These are phyloP conservation scores for Plectranthus barbatus DNA, from an alignment of 257 asterid species.

Conservation along the genomic window DNA sequence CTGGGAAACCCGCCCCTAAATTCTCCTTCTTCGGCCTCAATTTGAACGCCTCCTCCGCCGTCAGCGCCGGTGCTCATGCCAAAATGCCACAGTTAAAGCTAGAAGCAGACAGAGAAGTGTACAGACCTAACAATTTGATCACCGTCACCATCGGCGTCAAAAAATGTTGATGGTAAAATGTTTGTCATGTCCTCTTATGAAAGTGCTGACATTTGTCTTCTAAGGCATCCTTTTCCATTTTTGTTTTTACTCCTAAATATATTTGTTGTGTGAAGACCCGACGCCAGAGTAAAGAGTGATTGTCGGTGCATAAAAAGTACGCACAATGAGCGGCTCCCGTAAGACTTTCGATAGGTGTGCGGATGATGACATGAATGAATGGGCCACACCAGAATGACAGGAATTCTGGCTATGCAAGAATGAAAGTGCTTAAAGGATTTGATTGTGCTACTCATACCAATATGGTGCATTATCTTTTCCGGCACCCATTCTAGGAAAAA, in stretches of 20 bases:
- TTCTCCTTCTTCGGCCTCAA: constrained; percentile 59
- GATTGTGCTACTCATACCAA: no score
- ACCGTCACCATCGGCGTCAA: constrained; percentile 45
- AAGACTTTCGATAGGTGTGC: no score
- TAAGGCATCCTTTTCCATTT: background rate
- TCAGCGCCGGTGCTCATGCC: constrained; percentile 5
- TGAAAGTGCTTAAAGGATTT: no score
- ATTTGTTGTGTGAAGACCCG: no score
- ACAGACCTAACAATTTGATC: constrained; percentile 64
- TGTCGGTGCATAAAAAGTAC: no score
- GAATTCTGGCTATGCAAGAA: no score
- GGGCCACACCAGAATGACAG: no score
- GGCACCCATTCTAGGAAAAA: no score
- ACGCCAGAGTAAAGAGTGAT: no score
- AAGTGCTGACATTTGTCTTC: constrained; percentile 10
- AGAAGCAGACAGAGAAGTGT: constrained; percentile 60
- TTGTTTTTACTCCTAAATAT: background rate
- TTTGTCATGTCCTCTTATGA: background rate
- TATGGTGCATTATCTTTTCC: no score
- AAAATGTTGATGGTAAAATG: constrained; percentile 58
- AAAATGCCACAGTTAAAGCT: constrained; percentile 39
- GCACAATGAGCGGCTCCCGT: no score
- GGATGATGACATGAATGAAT: no score
- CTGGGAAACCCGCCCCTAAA: constrained; percentile 44
- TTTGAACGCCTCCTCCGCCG: constrained; percentile 18